These are phyloP conservation scores for Saccharomycopsis sp. DNA, from an alignment of 805 yeast genomes.

Conservation along the genomic window DNA sequence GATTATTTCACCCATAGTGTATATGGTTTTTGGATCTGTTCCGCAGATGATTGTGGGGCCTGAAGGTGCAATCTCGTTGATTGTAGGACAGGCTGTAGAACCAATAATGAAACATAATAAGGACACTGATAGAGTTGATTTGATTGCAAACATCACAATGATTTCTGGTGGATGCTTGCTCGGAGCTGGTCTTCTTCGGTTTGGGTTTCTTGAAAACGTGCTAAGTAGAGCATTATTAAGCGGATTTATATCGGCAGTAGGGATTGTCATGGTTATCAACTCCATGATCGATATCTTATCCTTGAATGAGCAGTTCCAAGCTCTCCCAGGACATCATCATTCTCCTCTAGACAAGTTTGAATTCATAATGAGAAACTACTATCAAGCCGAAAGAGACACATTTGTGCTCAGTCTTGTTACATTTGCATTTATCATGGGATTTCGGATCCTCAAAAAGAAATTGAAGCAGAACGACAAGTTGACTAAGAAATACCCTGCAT, in stretches of 20 bases:
- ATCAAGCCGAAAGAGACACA: constrained; percentile 47
- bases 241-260: constrained; percentile 84
- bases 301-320: constrained; percentile 39
- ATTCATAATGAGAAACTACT: constrained; percentile 47
- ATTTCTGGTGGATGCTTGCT: constrained; percentile 68
- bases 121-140: constrained; percentile 40
- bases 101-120: constrained; percentile 40
- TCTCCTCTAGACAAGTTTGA: constrained; percentile 65
- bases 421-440: constrained; percentile 37
- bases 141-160: constrained; percentile 64
- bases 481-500: constrained; percentile 20
- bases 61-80: constrained; percentile 79
- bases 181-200: constrained; percentile 70
- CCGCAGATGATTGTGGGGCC: constrained; percentile 91
- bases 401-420: constrained; percentile 51
- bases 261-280: constrained; percentile 73
- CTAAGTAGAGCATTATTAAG: constrained; percentile 68
- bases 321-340: constrained; percentile 48
- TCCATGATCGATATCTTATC: constrained; percentile 72
- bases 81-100: constrained; percentile 74
- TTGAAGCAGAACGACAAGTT: constrained; percentile 22
- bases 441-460: constrained; percentile 38
- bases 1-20: constrained; percentile 71
- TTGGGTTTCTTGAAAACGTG: constrained; percentile 80
- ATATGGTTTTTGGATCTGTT: constrained; percentile 74